Conservation (phyloP, 2,329 filamentous ascomycete genomes). For the Bipolaris bicolor region DNA sequence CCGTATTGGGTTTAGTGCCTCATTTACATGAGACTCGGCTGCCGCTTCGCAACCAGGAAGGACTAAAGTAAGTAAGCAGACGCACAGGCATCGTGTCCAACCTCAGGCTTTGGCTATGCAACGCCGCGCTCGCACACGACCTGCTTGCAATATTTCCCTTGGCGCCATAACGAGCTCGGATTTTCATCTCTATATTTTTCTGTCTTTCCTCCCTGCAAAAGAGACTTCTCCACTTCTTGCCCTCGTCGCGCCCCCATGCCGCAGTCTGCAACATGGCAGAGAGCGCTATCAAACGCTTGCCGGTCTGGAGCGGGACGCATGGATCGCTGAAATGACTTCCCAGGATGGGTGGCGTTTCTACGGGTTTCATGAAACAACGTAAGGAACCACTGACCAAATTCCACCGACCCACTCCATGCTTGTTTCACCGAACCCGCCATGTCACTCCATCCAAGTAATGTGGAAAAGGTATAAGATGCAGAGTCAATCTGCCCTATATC, state of each 20-base stretch:
- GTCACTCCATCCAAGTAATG: not conserved
- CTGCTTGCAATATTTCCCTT: not conserved
- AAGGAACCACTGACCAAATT: not conserved
- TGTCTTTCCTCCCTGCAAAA: no score
- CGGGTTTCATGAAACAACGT: not conserved
- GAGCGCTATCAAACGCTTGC: not conserved
- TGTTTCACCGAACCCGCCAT: not conserved
- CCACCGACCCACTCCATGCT: not conserved
- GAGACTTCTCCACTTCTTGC: no score
- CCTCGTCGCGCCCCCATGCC: not conserved
- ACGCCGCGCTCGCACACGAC: not conserved
- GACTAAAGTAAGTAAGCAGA: not conserved
- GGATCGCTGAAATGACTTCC: not conserved
- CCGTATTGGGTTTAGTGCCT: not conserved
- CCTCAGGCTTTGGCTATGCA: not conserved
- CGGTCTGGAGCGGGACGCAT: not conserved
- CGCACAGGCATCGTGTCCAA: not conserved
- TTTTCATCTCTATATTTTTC: no score
- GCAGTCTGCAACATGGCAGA: not conserved
- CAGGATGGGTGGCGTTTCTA: not conserved
- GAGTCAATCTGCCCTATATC: not conserved
- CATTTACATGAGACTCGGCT: conserved; percentile 12
- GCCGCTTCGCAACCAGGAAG: not conserved
- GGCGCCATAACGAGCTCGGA: no score
- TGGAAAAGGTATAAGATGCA: not conserved